phyloP scores from a whole-genome alignment of 805 yeast species.

The Brettanomyces bruxellensis region DNA sequence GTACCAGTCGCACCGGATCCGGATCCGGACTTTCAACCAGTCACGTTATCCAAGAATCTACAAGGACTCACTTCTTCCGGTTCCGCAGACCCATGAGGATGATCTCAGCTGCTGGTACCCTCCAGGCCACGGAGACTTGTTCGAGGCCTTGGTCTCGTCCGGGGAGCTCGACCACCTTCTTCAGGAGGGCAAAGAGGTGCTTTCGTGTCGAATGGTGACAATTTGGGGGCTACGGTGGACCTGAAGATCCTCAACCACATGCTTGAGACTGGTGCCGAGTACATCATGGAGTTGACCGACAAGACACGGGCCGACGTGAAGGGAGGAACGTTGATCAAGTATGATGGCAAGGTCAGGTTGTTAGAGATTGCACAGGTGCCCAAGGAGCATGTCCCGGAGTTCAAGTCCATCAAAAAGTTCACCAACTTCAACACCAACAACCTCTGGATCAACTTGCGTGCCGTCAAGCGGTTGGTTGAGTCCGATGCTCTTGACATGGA shows the following conservation, averaged over 20 bases:
- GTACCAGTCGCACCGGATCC: conserved; percentile 92
- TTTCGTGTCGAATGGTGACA: conserved; percentile 97
- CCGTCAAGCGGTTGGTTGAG: conserved; percentile 87
- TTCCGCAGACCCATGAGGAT: conserved; percentile 70
- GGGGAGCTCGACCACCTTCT: conserved; percentile 88
- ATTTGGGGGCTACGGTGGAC: conserved; percentile 97
- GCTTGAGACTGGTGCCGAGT: conserved; percentile 86
- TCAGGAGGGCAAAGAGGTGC: conserved; percentile 87
- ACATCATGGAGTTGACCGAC: conserved; percentile 97
- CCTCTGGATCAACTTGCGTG: conserved; percentile 93
- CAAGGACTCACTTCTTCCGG: conserved; percentile 94
- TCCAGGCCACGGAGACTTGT: conserved; percentile 99
- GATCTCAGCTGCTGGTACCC: conserved; percentile 91
- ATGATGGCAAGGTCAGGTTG: conserved; percentile 88
- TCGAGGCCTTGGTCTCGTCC: conserved; percentile 78
- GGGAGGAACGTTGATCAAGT: conserved; percentile 97
- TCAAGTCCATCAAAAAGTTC: conserved; percentile 95
- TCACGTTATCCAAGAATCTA: conserved; percentile 94
- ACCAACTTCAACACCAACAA: conserved; percentile 97
- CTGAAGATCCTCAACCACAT: conserved; percentile 83
- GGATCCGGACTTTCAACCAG: conserved; percentile 94
- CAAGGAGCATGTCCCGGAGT: conserved; percentile 95
- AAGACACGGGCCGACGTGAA: conserved; percentile 99
- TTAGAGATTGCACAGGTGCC: conserved; percentile 98
- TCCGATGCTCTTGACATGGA: conserved; percentile 76